Base-by-base conservation (phyloP, 129 eudicot genomes). In the Pulicaria dysenterica region DNA sequence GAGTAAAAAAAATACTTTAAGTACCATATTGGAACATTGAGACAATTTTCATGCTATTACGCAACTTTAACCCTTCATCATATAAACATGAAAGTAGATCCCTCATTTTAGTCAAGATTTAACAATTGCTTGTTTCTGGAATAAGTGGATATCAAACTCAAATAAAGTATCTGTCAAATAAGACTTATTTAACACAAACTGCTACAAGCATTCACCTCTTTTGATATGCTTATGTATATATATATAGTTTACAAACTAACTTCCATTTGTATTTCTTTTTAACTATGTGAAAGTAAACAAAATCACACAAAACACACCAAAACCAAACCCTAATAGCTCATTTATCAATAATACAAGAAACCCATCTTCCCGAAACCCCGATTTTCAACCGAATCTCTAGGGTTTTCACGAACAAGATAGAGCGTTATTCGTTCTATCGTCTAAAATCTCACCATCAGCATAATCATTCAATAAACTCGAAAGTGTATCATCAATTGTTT, bases 401-500 rank as follows among this genome's bases (percentile, higher is more conserved):
- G 51, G 44, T 59, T 31, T 58, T 60, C 76, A 68, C 42, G n/a
- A 68, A 42, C 76, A 69, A 62, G 67, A 77, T 62, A 55, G 8
- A 70, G 8, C 50, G 64, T 70, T 11, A 43, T 36, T 51, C 47
- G 48, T 44, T 43, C 61, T 67, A 51, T 53, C 71, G 5, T 76
- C 80, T 76, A 70, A 78, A 38, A 69, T 53, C 74, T 69, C 69
- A 14, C 51, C 37, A 8, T 64, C 51, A 42, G 16, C 69, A 64
- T 2, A 43, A 51, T 53, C 72, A 17, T 67, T 34, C 51, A 78
- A 78, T 4, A 78, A 63, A 53, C 86, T 76, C 72, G 67, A 73
- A 38, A 90, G 45, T 3, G 76, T 67, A n/a, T 95, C 99, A 14
- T 91, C 96, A 38, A 88, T 49, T 55, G 88, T 39, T 17, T 86